These are phyloP conservation scores for Tolypocladium endophyticum DNA, from an alignment of 2,329 filamentous ascomycete species.

Conservation along the genomic window DNA sequence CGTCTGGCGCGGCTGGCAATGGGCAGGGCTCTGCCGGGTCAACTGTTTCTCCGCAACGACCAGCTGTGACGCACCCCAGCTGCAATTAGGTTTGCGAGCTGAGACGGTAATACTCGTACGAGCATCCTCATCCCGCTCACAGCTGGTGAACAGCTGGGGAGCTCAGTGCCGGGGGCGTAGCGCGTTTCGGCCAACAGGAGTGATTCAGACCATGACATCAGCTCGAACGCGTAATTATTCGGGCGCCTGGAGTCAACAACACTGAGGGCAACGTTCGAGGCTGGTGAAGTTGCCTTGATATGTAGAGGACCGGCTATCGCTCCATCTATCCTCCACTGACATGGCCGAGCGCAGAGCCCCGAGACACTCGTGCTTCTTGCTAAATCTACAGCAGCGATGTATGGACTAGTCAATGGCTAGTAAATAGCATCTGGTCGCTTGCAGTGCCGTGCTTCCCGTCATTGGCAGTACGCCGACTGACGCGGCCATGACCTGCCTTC, in stretches of 20 bases:
- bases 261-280: not conserved
- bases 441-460: not conserved
- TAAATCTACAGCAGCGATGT: not conserved
- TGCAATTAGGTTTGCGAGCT: not conserved
- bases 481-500: not conserved
- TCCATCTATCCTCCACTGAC: not conserved
- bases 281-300: not conserved
- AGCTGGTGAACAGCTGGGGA: not conserved
- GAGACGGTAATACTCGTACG: no score
- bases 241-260: not conserved
- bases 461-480: not conserved
- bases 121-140: no score
- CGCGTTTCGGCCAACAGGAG: not conserved
- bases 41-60: slow-evolving; percentile 4
- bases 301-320: not conserved
- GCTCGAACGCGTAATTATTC: not conserved
- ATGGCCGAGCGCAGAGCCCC: no score
- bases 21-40: not conserved
- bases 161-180: not conserved
- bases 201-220: not conserved
- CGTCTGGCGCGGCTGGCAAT: not conserved
- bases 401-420: not conserved
- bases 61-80: not conserved
- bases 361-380: not conserved
- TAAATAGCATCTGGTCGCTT: not conserved